Evolutionary conservation across 805 yeast species (phyloP).

Genomic region (Cyberlindnera galapagoensis): DNA sequence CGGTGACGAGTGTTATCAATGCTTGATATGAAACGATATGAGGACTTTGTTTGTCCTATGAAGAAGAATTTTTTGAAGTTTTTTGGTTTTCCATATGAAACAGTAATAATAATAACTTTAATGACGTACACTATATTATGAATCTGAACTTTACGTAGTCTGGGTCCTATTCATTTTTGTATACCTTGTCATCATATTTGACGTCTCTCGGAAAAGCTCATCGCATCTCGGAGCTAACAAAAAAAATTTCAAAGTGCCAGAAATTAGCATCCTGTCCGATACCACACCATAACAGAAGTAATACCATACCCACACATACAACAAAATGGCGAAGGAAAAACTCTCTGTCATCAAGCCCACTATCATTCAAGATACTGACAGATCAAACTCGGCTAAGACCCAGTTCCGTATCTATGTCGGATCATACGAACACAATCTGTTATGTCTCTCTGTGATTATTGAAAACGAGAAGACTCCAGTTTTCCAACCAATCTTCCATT

Average conservation of each 20-base stretch:
- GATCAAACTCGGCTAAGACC: slow-evolving; percentile 6
- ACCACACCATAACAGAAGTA: too few relatives aligned
- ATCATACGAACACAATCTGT: slow-evolving; percentile 87
- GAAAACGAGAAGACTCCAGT: slow-evolving; percentile 46
- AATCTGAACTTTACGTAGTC: too few relatives aligned
- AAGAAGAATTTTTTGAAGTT: slow-evolving; percentile 1
- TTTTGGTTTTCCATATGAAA: too few relatives aligned
- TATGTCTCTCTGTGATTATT: slow-evolving; percentile 74
- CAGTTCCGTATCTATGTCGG: slow-evolving; percentile 85
- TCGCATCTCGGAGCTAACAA: neutral
- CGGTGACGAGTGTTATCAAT: slow-evolving; percentile 27
- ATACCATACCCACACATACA: neutral
- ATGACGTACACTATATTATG: too few relatives aligned
- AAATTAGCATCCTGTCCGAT: too few relatives aligned
- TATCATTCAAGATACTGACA: slow-evolving; percentile 14
- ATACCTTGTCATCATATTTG: too few relatives aligned
- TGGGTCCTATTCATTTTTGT: too few relatives aligned
- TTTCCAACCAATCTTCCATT: slow-evolving; percentile 92
- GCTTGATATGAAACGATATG: slow-evolving; percentile 8
- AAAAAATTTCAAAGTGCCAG: too few relatives aligned
- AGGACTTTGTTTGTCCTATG: neutral
- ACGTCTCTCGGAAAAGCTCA: too few relatives aligned
- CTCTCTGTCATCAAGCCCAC: slow-evolving; percentile 20
- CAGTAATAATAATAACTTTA: too few relatives aligned
- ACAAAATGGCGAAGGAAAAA: slow-evolving; percentile 9